These are phyloP conservation scores for Phlebiopsis gigantea DNA, from an alignment of 768 basidiomycete species.

Conservation along the genomic window DNA sequence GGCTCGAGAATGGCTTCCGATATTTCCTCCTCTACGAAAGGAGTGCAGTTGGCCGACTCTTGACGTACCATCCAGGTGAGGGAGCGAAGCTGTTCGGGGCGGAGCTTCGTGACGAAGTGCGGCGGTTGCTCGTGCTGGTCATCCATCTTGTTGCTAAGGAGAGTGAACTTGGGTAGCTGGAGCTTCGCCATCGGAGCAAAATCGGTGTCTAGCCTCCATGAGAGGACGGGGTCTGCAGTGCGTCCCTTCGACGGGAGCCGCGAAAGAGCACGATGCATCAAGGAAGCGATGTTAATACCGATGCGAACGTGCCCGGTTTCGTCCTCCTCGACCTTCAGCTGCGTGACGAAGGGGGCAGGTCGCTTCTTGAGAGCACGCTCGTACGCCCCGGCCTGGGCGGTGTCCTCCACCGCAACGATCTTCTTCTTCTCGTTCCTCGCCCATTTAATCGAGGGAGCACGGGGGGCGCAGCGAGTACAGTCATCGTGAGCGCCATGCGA, in stretches of 20 bases:
- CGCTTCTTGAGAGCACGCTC: conserved; percentile 84
- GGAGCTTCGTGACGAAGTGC: conserved; percentile 66
- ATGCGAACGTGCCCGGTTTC: conserved; percentile 70
- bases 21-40: conserved; percentile 92
- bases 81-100: conserved; percentile 85
- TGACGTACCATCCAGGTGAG: conserved; percentile 89
- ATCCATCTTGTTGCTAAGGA: conserved; percentile 75
- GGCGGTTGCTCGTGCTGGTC: conserved; percentile 71
- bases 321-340: conserved; percentile 61
- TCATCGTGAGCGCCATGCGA: conserved; percentile 31
- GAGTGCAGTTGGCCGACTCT: conserved; percentile 55
- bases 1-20: conserved; percentile 84
- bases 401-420: conserved; percentile 72
- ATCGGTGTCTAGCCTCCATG: conserved; percentile 82
- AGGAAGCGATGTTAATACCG: conserved; percentile 82
- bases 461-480: conserved; percentile 82
- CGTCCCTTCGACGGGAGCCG: conserved; percentile 56
- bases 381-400: conserved; percentile 81
- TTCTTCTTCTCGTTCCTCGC: conserved; percentile 51
- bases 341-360: conserved; percentile 82
- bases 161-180: conserved; percentile 56
- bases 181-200: conserved; percentile 50
- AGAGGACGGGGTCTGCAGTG: conserved; percentile 43
- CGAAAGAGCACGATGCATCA: conserved; percentile 81
- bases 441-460: conserved; percentile 74